phyloP scores from a whole-genome alignment of 2,329 filamentous ascomycete species.

The Penicillium sp. region DNA sequence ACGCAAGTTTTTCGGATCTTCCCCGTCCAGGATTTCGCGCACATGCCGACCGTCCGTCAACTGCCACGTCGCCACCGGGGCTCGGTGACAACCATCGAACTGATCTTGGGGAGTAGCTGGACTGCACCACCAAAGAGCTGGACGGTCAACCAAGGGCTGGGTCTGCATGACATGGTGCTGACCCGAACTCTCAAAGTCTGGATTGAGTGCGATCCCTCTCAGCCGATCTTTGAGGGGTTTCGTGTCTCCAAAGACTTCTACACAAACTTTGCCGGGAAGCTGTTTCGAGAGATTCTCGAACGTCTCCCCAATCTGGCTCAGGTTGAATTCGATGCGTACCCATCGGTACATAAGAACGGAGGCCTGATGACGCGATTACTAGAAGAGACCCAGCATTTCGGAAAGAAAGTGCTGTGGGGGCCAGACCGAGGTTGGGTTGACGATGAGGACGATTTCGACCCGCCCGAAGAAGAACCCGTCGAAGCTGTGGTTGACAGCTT shows the following conservation, averaged over 20 bases:
- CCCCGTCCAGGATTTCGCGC: slow-evolving; percentile 46
- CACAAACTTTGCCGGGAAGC: slow-evolving; percentile 48
- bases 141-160: slow-evolving; percentile 46
- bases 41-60: slow-evolving; percentile 41
- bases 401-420: slow-evolving; percentile 37
- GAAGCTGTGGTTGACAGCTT: slow-evolving; percentile 14
- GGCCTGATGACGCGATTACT: slow-evolving; percentile 48
- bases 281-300: slow-evolving; percentile 47
- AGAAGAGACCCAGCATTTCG: slow-evolving; percentile 27
- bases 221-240: slow-evolving; percentile 52
- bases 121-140: slow-evolving; percentile 51
- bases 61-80: slow-evolving; percentile 48
- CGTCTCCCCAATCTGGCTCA: slow-evolving; percentile 44
- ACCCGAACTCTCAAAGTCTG: slow-evolving; percentile 51
- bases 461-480: slow-evolving; percentile 6
- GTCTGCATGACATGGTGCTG: slow-evolving; percentile 44
- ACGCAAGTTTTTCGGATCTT: slow-evolving; percentile 50
- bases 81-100: slow-evolving; percentile 48
- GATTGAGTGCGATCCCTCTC: slow-evolving; percentile 51
- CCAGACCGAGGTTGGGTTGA: slow-evolving; percentile 36
- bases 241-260: slow-evolving; percentile 53
- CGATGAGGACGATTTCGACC: slow-evolving; percentile 16
- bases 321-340: slow-evolving; percentile 54
- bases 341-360: slow-evolving; percentile 46
- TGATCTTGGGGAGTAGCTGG: slow-evolving; percentile 56